Percentiles rank a stretch among this genome's conserved stretches.
These are phyloP conservation scores for Starmerella riodocensis DNA, from an alignment of 805 yeast genomes.

Conservation along the genomic window DNA sequence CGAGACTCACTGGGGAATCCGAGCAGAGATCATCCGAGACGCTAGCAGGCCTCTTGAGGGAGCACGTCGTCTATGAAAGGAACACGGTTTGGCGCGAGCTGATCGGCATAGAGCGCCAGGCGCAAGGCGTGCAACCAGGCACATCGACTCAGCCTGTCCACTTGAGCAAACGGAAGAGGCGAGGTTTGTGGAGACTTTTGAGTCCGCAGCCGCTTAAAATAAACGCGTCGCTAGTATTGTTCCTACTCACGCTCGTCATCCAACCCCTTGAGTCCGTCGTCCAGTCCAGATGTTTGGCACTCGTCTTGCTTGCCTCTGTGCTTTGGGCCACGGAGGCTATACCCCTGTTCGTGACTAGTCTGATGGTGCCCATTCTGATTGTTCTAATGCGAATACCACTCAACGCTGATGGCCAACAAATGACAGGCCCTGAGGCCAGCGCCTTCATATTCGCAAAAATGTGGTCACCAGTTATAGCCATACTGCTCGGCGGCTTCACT, in stretches of 20 bases:
- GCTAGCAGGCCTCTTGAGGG: slow-evolving; percentile 51
- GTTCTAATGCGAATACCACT: slow-evolving; percentile 54
- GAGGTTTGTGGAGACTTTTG: not conserved
- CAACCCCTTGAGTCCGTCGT: slow-evolving; percentile 37
- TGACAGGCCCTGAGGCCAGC: slow-evolving; percentile 59
- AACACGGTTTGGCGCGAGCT: slow-evolving; percentile 96
- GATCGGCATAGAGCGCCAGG: slow-evolving; percentile 75
- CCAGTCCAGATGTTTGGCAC: slow-evolving; percentile 73
- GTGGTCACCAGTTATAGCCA: slow-evolving; percentile 93
- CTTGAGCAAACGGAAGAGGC: not conserved
- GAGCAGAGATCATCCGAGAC: slow-evolving; percentile 37
- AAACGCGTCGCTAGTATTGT: slow-evolving; percentile 36
- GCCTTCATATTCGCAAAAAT: slow-evolving; percentile 67
- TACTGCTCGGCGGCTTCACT: slow-evolving; percentile 85
- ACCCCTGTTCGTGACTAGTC: slow-evolving; percentile 80
- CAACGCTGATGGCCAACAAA: slow-evolving; percentile 25
- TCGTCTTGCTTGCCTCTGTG: slow-evolving; percentile 65
- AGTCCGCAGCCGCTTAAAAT: slow-evolving; percentile 24
- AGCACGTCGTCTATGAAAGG: slow-evolving; percentile 93
- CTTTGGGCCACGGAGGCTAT: slow-evolving; percentile 94
- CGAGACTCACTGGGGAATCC: slow-evolving; percentile 35
- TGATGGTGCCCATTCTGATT: slow-evolving; percentile 67
- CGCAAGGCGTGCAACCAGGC: slow-evolving; percentile 10
- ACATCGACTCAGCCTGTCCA: slow-evolving; percentile 18
- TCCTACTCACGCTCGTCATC: slow-evolving; percentile 35